phyloP scores from a whole-genome alignment of 78 protist genomes.

The Bodo saltans region DNA sequence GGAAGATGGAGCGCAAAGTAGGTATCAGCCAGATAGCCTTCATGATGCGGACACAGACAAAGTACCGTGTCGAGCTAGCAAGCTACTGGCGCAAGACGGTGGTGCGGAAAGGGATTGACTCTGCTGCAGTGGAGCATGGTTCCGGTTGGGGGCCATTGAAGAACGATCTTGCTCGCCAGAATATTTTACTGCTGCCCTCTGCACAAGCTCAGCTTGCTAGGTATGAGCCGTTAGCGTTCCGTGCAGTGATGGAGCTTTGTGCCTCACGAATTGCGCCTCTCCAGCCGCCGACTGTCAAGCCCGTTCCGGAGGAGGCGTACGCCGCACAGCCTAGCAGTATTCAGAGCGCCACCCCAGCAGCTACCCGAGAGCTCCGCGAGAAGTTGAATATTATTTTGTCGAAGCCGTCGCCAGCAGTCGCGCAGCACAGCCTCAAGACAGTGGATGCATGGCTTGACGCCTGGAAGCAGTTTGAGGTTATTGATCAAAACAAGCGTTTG shows the following conservation, averaged over 20 bases:
- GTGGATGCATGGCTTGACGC: not conserved
- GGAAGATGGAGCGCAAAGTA: too few species aligned
- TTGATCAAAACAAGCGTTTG: not conserved
- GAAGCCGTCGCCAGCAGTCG: slow-evolving; percentile 15
- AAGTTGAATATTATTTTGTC: not conserved
- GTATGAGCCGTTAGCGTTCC: not conserved
- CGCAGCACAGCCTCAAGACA: slow-evolving; percentile 28
- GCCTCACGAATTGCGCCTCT: not conserved
- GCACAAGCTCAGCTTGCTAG: not conserved
- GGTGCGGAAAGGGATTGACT: too few species aligned
- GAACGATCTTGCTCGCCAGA: not conserved
- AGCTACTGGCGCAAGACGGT: too few species aligned
- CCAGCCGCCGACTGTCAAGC: too few species aligned
- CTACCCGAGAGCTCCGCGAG: not conserved
- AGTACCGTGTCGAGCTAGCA: too few species aligned
- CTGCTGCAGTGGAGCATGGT: not conserved
- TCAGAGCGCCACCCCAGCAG: too few species aligned
- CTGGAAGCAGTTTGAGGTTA: not conserved
- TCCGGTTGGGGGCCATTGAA: not conserved
- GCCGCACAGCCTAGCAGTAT: too few species aligned
- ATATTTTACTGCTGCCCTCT: not conserved
- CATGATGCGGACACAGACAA: too few species aligned
- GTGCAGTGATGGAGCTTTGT: not conserved
- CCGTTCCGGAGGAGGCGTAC: too few species aligned
- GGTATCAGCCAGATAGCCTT: too few species aligned